Evolutionary conservation across 176 grass and related monocot genomes (phyloP), one percentile per base, ranked within the genome.

Genomic region (Phoenix roebelenii): DNA sequence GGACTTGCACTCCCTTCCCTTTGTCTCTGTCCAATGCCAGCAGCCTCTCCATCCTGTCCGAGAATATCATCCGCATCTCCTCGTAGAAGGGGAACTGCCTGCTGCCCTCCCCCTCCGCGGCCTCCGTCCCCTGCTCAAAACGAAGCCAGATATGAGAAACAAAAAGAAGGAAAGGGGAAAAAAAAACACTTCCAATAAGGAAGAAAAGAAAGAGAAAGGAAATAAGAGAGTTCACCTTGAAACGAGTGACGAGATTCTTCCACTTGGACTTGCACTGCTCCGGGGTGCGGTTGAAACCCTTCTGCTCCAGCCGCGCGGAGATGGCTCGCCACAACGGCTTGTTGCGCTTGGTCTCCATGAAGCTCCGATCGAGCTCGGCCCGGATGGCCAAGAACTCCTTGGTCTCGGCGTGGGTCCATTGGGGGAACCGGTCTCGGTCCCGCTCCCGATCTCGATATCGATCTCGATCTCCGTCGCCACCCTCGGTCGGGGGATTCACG

Each of bases 261-360:
- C 93, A 98, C 84, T 98, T 98, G 72, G 93, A 98, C 81, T 98
- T 98, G 82, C 93, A 98, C 93, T 98, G 93, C 50, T 92, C 93
- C 2, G 93, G 81, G 1, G 93, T 92, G 63, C 93, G 81, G 4
- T 39, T 12, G 76, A 98, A 98, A 1, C 93, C 87, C 17, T 73
- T 86, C 18, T 24, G 72, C 16, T 55, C 71, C 30, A 98, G 93
- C 54, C 79, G 52, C 4, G 70, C 44, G 20, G 93, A 71, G 57
- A 79, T 79, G 20, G 81, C 72, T 22, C 92, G 88, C 93, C 93
- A 98, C 52, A 98, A 85, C 3, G 81, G 87, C 73, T 98, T 98
- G 79, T 98, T 98, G 56, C 93, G 81, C 84, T 98, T 98, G 59
- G 93, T 98, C 51, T 79, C 79, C 72, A 91, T 78, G 79, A 98